Conservation (phyloP, 225 moss, liverwort and hornwort genomes). For the Sphagnum contortum region DNA sequence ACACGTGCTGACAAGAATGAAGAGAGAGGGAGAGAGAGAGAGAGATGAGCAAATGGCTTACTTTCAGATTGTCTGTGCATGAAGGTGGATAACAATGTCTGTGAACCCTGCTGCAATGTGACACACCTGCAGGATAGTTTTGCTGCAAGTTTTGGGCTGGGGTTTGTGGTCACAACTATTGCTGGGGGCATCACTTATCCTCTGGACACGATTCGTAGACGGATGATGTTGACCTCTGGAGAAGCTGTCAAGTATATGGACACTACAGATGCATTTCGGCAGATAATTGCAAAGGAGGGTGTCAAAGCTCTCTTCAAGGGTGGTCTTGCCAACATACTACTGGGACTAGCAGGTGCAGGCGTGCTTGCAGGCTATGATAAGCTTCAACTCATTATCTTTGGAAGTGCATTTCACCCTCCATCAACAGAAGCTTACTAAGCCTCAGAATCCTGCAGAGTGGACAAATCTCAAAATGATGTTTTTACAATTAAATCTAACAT, state of each 20-base stretch:
- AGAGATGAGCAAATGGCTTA: too few species aligned
- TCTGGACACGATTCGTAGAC: constrained; percentile 42
- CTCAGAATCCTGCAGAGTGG: too few species aligned
- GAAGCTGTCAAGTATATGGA: constrained; percentile 46
- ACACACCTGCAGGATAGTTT: constrained; percentile 16
- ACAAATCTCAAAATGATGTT: too few species aligned
- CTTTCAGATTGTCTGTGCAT: too few species aligned
- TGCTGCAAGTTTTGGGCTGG: constrained; percentile 15
- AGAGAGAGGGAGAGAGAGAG: too few species aligned
- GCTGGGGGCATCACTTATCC: constrained; percentile 51
- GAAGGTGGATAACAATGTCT: not conserved
- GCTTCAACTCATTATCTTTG: constrained; percentile 45
- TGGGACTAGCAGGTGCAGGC: constrained; percentile 46
- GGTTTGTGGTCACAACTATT: constrained; percentile 54
- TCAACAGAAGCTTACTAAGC: too few species aligned
- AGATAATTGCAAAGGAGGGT: constrained; percentile 43
- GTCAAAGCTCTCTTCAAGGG: constrained; percentile 37
- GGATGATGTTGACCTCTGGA: constrained; percentile 62
- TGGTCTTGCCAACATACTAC: constrained; percentile 45
- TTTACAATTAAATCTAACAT: too few species aligned
- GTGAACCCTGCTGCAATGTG: not conserved
- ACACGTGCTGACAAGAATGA: too few species aligned
- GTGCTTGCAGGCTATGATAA: constrained; percentile 59
- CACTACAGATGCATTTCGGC: constrained; percentile 31
- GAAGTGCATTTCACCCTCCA: constrained; percentile 12